phyloP scores from a whole-genome alignment of 2,329 filamentous ascomycete species.

The Fusarium oligoseptatum region DNA sequence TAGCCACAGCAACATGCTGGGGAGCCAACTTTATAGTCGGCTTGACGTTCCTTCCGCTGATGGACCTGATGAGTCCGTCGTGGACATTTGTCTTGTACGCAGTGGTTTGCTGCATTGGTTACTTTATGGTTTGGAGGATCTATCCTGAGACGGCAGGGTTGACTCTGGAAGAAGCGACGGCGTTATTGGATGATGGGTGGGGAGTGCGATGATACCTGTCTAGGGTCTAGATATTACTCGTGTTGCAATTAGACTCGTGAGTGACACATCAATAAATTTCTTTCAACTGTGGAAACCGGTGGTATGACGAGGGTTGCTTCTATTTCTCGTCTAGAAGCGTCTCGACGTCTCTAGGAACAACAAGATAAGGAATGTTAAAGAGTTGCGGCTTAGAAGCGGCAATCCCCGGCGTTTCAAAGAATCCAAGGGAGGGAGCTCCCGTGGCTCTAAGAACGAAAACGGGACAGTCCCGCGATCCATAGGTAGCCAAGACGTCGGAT shows the following conservation, averaged over 20 bases:
- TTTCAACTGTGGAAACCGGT: neutral
- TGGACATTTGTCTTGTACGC: constrained; percentile 90
- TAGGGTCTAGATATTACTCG: constrained; percentile 3
- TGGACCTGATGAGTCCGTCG: constrained; percentile 79
- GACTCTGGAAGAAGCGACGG: constrained; percentile 83
- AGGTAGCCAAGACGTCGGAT: constrained; percentile 4
- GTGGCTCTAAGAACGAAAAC: neutral
- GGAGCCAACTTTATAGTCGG: constrained; percentile 87
- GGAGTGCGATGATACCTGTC: constrained; percentile 66
- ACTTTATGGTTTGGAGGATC: constrained; percentile 76
- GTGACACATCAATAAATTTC: constrained; percentile 2
- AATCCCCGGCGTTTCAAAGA: constrained; percentile 23
- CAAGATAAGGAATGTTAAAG: neutral
- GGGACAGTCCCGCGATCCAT: neutral
- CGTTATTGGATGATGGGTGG: constrained; percentile 79
- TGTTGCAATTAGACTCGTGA: neutral
- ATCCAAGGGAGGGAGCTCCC: neutral
- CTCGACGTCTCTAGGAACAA: constrained; percentile 24
- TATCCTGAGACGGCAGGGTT: constrained; percentile 91
- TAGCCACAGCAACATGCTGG: constrained; percentile 89
- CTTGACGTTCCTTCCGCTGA: constrained; percentile 88
- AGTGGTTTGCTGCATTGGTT: constrained; percentile 75
- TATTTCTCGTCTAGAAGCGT: constrained; percentile 11
- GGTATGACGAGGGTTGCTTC: constrained; percentile 7
- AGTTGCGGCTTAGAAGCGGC: constrained; percentile 34